phyloP scores from a whole-genome alignment of 1,284 basidiomycete genomes.

The Irpex sp. region DNA sequence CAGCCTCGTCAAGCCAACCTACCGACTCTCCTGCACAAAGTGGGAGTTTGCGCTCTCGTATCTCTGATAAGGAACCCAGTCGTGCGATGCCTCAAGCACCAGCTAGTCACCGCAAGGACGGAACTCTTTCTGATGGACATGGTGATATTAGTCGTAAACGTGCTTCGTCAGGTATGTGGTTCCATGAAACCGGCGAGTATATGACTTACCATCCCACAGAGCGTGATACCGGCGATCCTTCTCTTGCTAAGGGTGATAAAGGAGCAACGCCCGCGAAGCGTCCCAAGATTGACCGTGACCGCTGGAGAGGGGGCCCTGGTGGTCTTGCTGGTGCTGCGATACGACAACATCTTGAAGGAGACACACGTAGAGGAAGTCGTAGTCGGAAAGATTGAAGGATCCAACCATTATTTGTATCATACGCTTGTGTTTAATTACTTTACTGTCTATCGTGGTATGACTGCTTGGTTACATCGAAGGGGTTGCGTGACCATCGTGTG shows the following conservation, averaged over 20 bases:
- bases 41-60: slow-evolving; percentile 61
- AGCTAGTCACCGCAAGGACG: slow-evolving; percentile 35
- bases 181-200: neutral
- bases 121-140: slow-evolving; percentile 38
- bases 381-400: neutral
- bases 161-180: slow-evolving; percentile 55
- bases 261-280: slow-evolving; percentile 30
- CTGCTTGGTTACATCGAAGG: too few species aligned
- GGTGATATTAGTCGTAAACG: slow-evolving; percentile 64
- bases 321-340: neutral
- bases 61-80: slow-evolving; percentile 54
- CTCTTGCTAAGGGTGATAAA: slow-evolving; percentile 22
- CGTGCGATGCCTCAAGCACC: slow-evolving; percentile 36
- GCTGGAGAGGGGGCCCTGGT: slow-evolving; percentile 20
- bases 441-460: too few species aligned
- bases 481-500: too few species aligned
- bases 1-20: slow-evolving; percentile 8
- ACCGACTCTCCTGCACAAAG: slow-evolving; percentile 10
- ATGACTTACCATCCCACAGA: slow-evolving; percentile 28
- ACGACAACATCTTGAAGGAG: neutral
- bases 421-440: neutral
- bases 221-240: slow-evolving; percentile 36
- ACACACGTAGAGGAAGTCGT: neutral
- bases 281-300: slow-evolving; percentile 37
- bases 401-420: neutral